Base-by-base conservation (phyloP, 148 eudicot genomes). In the Selenicereus undatus region DNA sequence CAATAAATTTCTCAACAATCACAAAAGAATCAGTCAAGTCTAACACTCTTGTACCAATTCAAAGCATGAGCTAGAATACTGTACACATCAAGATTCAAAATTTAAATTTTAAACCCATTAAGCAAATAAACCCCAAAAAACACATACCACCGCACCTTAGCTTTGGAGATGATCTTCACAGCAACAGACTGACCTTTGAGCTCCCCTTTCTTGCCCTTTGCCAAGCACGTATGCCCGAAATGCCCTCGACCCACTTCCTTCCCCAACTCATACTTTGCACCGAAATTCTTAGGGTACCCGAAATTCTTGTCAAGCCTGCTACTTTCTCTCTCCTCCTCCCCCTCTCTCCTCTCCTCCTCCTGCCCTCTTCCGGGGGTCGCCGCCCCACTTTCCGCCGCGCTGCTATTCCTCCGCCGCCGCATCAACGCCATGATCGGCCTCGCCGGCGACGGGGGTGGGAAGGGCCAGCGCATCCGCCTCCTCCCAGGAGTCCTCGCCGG, bases 381-480 rank as follows among this genome's bases (percentile, higher is more conserved):
- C 73, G 88, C 77, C 56, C 79, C 72, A 11, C 72, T 70, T 82
- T 58, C 87, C 82, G 78, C 79, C 81, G 71, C 58, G 80, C 83
- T 81, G 68, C 79, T 68, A 71, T 68, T 50, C 45, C 52, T 65
- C 14, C 98, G 76, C 79, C 89, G 85, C 89, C 88, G 5, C 0
- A 95, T 68, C 80, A 94, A 91, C 71, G 97, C 93, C 92, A 91
- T 92, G 76, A 96, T 96, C 79, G 97, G 99, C 90, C 91, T 96
- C 80, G 99, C 99, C 83, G 98, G 99, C 8, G 99, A 96, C 79
- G 99, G 99, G 36, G 99, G 99, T 17, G 99, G 99, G 36, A 96
- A 90, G 24, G 99, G 99, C 97, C 98, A 92, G 81, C 86, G 89
- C 83, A 93, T 84, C 43, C 81, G 75, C 81, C 85, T 56, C 70